These are phyloP conservation scores for Apiotrichum brassicae DNA, from an alignment of 1,284 basidiomycete species.

Conservation along the genomic window DNA sequence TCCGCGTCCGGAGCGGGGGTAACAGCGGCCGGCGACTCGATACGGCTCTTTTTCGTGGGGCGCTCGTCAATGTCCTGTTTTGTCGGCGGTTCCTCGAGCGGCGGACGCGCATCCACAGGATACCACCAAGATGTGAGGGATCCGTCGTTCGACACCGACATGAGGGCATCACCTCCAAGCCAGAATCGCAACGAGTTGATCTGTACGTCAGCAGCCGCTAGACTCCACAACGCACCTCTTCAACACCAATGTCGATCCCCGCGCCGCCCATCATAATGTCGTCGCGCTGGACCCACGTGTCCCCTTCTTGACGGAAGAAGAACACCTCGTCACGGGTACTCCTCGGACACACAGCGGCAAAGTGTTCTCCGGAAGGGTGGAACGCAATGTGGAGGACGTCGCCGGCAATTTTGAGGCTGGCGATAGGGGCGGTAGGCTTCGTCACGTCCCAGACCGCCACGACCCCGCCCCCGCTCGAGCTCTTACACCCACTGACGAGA, in stretches of 20 bases:
- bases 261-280: slow-evolving; percentile 34
- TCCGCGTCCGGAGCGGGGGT: not conserved
- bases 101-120: slow-evolving; percentile 19
- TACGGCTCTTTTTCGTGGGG: slow-evolving; percentile 9
- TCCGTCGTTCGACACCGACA: slow-evolving; percentile 40
- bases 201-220: slow-evolving; percentile 17
- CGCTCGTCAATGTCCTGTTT: not conserved
- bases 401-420: slow-evolving; percentile 29
- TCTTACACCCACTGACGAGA: slow-evolving; percentile 37
- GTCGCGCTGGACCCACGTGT: slow-evolving; percentile 28
- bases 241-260: slow-evolving; percentile 25
- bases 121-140: slow-evolving; percentile 38
- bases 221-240: slow-evolving; percentile 30
- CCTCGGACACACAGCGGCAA: slow-evolving; percentile 34
- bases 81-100: slow-evolving; percentile 1
- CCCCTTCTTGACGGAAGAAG: slow-evolving; percentile 28
- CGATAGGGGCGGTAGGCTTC: slow-evolving; percentile 13
- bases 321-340: slow-evolving; percentile 31
- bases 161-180: slow-evolving; percentile 30
- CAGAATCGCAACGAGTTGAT: slow-evolving; percentile 38
- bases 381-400: slow-evolving; percentile 38
- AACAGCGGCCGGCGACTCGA: slow-evolving; percentile 1
- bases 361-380: slow-evolving; percentile 37
- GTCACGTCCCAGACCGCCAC: slow-evolving; percentile 37
- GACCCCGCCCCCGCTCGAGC: slow-evolving; percentile 14